Base-by-base conservation (phyloP, 1,284 basidiomycete genomes). In the Amylostereum areolatum region DNA sequence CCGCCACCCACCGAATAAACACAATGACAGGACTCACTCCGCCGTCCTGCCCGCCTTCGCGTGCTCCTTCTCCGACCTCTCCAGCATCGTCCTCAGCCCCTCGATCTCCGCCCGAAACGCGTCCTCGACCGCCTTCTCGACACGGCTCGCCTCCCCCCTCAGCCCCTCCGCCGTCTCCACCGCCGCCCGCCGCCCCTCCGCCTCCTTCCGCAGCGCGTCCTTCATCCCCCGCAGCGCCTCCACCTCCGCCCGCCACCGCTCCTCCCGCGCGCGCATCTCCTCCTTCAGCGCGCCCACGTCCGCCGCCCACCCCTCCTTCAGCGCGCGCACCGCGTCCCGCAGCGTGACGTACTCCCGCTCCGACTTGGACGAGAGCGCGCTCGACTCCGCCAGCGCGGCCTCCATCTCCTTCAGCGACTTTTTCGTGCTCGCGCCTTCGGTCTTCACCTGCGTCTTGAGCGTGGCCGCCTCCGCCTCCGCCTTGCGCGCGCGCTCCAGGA, bases 391-490 rank as follows among this genome's bases (percentile, higher is more conserved):
- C 25, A 91, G 72, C 3, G 81, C 69, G 3, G 75, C 51, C 62
- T 89, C 87, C 85, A 89, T 88, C 53, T 90, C 88, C 10, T 85
- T 78, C 8, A 89, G 60, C 0, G 80, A 69, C 63, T 86, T 87
- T 65, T 90, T 91, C 7, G 83, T 80, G 11, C 74, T 75, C 3
- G 78, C 67, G 2, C 83, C 81, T 61, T 90, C 88, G 27, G 72
- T 67, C 66, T 91, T 91, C 53, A 90, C 74, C 57, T 85, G 82
- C 2, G 74, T 56, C 64, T 85, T 87, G 8, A 89, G 69, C 24
- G 74, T 58, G 8, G 77, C 64, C 2, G 82, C 80, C 61, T 91
- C 88, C 2, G 82, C 74, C 62, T 91, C 88, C 5, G 88, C 88
- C 61, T 89, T 91, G 46, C 89, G 78, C 31, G 88, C 88, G 12